Evolutionary conservation across 2,329 filamentous ascomycete genomes (phyloP).

Genomic region (Leptodontidium sp.): DNA sequence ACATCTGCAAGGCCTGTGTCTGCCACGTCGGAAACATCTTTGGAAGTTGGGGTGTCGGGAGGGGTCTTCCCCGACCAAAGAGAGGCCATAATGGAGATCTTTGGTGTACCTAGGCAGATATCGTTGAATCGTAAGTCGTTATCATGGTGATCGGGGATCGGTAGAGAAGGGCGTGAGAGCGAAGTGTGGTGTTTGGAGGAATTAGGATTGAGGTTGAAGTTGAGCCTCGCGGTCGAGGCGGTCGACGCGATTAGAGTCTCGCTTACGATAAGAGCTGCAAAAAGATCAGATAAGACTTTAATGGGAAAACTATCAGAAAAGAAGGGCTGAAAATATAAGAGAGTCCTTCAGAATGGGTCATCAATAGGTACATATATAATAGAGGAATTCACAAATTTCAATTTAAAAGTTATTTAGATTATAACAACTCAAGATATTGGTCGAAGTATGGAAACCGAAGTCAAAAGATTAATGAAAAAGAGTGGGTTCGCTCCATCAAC

Average conservation of each 20-base stretch:
- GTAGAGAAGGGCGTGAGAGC: not conserved
- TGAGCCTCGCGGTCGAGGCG: slow-evolving; percentile 17
- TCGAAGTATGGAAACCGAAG: no score
- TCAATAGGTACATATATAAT: no score
- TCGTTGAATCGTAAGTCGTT: slow-evolving; percentile 17
- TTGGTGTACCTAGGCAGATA: not conserved
- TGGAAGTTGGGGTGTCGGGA: slow-evolving; percentile 29
- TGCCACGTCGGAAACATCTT: slow-evolving; percentile 49
- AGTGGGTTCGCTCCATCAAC: no score
- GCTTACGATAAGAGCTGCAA: slow-evolving; percentile 26
- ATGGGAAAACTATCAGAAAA: not conserved
- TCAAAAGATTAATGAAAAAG: no score
- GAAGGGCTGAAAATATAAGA: not conserved
- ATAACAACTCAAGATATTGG: no score
- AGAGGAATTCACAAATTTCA: no score
- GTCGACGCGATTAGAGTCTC: slow-evolving; percentile 22
- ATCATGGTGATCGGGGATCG: not conserved
- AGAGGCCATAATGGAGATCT: slow-evolving; percentile 39
- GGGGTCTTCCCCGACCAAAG: slow-evolving; percentile 40
- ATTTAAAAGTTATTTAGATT: no score
- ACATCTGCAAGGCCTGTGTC: slow-evolving; percentile 53
- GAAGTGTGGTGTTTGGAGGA: not conserved
- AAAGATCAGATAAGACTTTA: not conserved
- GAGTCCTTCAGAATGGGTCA: not conserved
- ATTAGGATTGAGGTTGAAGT: not conserved